Base-by-base conservation (phyloP, 208 protist genomes). In the Borovskyia barvae region DNA sequence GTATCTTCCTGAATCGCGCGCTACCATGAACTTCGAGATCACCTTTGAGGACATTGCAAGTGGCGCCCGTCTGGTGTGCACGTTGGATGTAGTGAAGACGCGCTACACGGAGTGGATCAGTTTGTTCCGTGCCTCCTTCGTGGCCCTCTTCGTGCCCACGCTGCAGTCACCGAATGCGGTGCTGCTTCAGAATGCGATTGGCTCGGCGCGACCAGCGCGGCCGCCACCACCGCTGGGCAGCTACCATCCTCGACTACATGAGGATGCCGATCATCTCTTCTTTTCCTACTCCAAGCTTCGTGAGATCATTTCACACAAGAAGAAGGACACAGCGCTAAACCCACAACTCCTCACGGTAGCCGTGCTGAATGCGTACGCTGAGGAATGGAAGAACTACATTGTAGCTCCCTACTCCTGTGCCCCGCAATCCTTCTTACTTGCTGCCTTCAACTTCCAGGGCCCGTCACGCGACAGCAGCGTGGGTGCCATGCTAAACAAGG, bases 321-420 rank as follows among this genome's bases (percentile, higher is more conserved):
- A 85, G 54, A 60, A 77, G 46, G 83, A 95, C 56, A 66, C 71
- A 33, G 57, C 53, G 9, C 25, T 95, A n/a, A 85, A 86, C 45
- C 59, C 62, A 25, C 68, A 86, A 60, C 51, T 88, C 43, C 70
- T 95, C 9, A 86, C 72, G 6, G 77, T 87, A 33, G 60, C 81
- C 8, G 75, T 95, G 47, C 72, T 95, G 26, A 90, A 91, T 65
- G 82, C 89, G 15, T 85, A 82, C 67, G 62, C 89, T 22, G 89
- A 95, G 22, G 78, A 88, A 55, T 95, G 89, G 89, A 74, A 81
- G 58, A 81, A 72, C 52, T 95, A 87, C 62, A 93, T 95, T 46
- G 65, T 77, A 5, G 59, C 89, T 2, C 77, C 89, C 15, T 43
- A 62, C 8, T 59, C 89, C 17, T 92, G 85, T 57, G 64, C 64